Base-by-base conservation (phyloP, 2,329 filamentous ascomycete species). In the Apiospora sp. region DNA sequence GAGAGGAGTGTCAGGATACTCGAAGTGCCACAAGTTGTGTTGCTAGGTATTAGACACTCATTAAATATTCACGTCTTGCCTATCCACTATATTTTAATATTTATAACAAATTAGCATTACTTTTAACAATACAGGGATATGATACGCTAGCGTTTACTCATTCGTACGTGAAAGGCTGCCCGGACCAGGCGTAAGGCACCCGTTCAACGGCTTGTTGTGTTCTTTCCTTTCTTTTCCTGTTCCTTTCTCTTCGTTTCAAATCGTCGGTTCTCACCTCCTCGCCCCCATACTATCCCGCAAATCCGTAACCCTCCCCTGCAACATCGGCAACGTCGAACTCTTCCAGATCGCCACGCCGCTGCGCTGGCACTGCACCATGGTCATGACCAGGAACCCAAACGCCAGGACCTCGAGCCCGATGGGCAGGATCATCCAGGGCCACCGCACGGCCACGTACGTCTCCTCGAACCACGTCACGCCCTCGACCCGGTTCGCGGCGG, bases 281-380 rank as follows among this genome's bases (percentile, higher is more conserved):
- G 10, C 1, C 49, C 12, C 24, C 49, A 27, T 5, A 16, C 44
- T 22, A 14, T 71, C 58, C 22, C 68, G 64, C 49, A 72, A n/a
- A 3, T 72, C 69, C 41, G 51, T 16, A 14, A 74, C 43, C 27
- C 70, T 72, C 44, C 73, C 73, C 37, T 74, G 69, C 10, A 74
- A 54, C 46, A 74, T 70, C 16, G 73, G 73, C 69, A 74, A 27
- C 44, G 71, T 74, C 4, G 73, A 74, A 46, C 73, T 73, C 72
- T 74, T 73, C 73, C 72, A 74, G n/a, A 71, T 58, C 37, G 73
- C 68, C 8, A 75, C 58, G 34, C 73, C 73, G 72, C 70, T 73
- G 10, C 14, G 12, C 27, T 72, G 72, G 68, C 72, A 72, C 48
- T 73, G 67, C 34, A 73, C 22, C 12, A 74, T 72, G 34, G 72